phyloP scores from a whole-genome alignment of 2,329 filamentous ascomycete species.

The Emergomyces pasteurianus region DNA sequence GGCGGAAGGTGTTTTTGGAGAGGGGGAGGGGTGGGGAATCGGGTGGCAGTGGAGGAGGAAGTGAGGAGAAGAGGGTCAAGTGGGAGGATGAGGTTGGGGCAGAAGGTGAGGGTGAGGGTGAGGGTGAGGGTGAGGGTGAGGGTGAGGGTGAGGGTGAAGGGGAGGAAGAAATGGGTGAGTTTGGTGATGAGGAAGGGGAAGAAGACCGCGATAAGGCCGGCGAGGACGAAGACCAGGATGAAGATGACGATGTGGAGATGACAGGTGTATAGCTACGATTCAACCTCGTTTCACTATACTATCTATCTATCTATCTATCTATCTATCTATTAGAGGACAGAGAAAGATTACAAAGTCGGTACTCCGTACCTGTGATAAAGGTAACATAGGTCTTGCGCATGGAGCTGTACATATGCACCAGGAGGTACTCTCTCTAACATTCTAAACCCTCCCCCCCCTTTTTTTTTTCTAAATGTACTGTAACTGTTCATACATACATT shows the following conservation, averaged over 20 bases:
- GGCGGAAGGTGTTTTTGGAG: constrained; percentile 16
- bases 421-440: too few species aligned
- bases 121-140: constrained; percentile 14
- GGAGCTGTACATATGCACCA: too few species aligned
- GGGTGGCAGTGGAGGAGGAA: constrained; percentile 4
- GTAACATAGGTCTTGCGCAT: too few species aligned
- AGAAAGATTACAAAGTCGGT: too few species aligned
- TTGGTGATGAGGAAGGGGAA: constrained; percentile 2
- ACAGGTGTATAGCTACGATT: neutral
- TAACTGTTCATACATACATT: too few species aligned
- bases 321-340: too few species aligned
- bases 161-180: constrained; percentile 3
- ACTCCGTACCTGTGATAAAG: too few species aligned
- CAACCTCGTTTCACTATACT: too few species aligned
- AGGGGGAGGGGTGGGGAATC: neutral
- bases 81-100: constrained; percentile 13
- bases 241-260: constrained; percentile 11
- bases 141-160: constrained; percentile 14
- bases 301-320: too few species aligned
- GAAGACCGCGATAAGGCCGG: constrained; percentile 1
- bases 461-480: too few species aligned
- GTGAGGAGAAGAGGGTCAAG: constrained; percentile 11
- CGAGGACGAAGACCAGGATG: constrained; percentile 6
- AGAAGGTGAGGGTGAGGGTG: constrained; percentile 10
- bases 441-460: too few species aligned